Percentiles rank a stretch among this genome's conserved stretches.
These are phyloP conservation scores for Ajuga reptans DNA, from an alignment of 305 asterid genomes.

Conservation along the genomic window DNA sequence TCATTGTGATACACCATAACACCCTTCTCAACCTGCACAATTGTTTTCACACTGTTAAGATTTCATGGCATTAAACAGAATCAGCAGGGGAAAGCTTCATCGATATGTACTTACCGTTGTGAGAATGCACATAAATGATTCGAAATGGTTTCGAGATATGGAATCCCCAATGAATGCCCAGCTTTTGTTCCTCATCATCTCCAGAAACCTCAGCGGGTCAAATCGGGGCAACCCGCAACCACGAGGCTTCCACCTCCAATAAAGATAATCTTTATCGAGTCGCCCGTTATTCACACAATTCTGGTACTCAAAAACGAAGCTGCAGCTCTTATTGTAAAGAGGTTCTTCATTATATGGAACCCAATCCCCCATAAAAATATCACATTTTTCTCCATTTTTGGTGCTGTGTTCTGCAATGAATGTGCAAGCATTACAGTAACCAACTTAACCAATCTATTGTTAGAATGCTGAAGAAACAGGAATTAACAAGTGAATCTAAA, in stretches of 20 bases:
- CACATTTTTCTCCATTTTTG: conserved; percentile 36
- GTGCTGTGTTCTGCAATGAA: background rate
- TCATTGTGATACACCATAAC: conserved; percentile 55
- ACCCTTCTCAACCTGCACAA: conserved; percentile 49
- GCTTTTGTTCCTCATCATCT: conserved; percentile 52
- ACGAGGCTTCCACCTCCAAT: conserved; percentile 81
- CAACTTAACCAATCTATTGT: too few species aligned
- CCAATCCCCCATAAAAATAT: conserved; percentile 69
- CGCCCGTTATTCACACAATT: conserved; percentile 65
- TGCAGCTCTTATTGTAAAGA: conserved; percentile 54
- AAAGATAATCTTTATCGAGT: conserved; percentile 42
- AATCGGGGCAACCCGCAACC: conserved; percentile 52
- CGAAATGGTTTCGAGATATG: conserved; percentile 65
- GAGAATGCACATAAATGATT: conserved; percentile 62
- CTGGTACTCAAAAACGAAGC: conserved; percentile 46
- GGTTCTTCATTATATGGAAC: conserved; percentile 43
- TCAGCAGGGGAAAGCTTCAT: background rate
- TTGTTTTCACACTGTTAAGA: too few species aligned
- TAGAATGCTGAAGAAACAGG: too few species aligned
- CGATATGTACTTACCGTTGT: conserved; percentile 38
- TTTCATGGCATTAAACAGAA: background rate
- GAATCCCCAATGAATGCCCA: conserved; percentile 85
- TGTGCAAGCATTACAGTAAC: too few species aligned
- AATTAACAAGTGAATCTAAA: too few species aligned
- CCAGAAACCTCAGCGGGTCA: conserved; percentile 48